Percentiles rank a stretch among this genome's conserved stretches.
Conservation (phyloP, 768 basidiomycete species). For the Russula sp. region DNA sequence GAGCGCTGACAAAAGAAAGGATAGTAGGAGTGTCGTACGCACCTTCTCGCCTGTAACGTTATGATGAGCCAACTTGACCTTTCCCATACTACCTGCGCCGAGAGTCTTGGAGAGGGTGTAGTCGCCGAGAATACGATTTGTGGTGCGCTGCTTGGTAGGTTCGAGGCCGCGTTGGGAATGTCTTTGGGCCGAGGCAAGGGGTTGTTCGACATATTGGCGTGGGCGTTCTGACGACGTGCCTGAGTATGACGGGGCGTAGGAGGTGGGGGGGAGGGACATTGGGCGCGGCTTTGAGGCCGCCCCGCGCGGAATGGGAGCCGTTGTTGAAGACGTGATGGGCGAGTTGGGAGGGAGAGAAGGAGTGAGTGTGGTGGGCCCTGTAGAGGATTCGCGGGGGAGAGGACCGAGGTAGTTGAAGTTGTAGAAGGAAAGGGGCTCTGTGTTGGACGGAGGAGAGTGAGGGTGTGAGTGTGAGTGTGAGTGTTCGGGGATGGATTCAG, state of each 20-base stretch:
- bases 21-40: conserved; percentile 43
- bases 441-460: conserved; percentile 4
- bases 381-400: conserved; percentile 33
- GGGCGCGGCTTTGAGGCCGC: conserved; percentile 50
- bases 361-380: conserved; percentile 37
- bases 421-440: conserved; percentile 1
- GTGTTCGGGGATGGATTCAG: conserved; percentile 22
- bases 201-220: conserved; percentile 32
- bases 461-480: conserved; percentile 24
- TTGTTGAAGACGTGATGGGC: conserved; percentile 17
- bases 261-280: conserved; percentile 72
- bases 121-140: conserved; percentile 75
- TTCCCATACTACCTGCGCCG: conserved; percentile 98
- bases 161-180: conserved; percentile 30
- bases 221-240: conserved; percentile 33
- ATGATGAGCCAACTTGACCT: conserved; percentile 94
- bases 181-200: conserved; percentile 19
- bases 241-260: conserved; percentile 39
- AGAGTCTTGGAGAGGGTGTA: conserved; percentile 96
- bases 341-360: conserved; percentile 31
- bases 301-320: conserved; percentile 30
- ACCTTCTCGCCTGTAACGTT: conserved; percentile 91
- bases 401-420: conserved; percentile 20
- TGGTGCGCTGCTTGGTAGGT: conserved; percentile 35
- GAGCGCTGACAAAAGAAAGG: conserved; percentile 74